Evolutionary conservation across 1,284 basidiomycete species (phyloP).

Genomic region (Rhizoctonia solani): DNA sequence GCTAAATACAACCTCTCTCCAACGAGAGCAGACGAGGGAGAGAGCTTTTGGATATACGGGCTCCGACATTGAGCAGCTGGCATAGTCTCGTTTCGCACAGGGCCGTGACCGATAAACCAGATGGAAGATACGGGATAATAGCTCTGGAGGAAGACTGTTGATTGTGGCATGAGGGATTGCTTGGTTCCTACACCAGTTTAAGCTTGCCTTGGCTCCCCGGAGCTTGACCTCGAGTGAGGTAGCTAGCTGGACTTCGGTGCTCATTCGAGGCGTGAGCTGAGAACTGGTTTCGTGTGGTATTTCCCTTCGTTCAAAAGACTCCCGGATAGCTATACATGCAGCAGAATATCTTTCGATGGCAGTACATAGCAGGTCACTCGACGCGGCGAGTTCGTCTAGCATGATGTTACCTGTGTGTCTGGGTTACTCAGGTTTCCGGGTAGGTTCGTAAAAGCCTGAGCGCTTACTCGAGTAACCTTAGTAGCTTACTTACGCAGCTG

Average conservation of each 20-base stretch:
- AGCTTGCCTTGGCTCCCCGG: not conserved
- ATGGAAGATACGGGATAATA: not conserved
- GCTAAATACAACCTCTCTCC: conserved; percentile 14
- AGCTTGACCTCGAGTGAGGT: not conserved
- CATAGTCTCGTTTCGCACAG: not conserved
- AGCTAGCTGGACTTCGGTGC: not conserved
- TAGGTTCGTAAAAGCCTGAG: not conserved
- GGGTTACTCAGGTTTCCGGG: not conserved
- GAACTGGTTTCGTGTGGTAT: not conserved
- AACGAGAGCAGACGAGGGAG: conserved; percentile 30
- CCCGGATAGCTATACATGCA: not conserved
- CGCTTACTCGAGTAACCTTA: not conserved
- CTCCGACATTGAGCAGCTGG: not conserved
- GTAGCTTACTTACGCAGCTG: no score
- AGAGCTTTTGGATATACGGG: not conserved
- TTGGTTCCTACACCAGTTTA: not conserved
- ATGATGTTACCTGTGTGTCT: no score
- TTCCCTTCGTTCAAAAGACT: not conserved
- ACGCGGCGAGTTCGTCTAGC: not conserved
- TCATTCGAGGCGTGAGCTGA: not conserved
- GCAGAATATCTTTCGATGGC: not conserved
- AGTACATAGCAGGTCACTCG: not conserved
- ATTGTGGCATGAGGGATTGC: not conserved
- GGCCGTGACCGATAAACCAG: not conserved
- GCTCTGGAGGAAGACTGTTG: not conserved